A percentile compares a stretch with the other conserved stretches of the same genome.
Conservation (phyloP, 306 rosid genomes). For the Potentilla sterilis region DNA sequence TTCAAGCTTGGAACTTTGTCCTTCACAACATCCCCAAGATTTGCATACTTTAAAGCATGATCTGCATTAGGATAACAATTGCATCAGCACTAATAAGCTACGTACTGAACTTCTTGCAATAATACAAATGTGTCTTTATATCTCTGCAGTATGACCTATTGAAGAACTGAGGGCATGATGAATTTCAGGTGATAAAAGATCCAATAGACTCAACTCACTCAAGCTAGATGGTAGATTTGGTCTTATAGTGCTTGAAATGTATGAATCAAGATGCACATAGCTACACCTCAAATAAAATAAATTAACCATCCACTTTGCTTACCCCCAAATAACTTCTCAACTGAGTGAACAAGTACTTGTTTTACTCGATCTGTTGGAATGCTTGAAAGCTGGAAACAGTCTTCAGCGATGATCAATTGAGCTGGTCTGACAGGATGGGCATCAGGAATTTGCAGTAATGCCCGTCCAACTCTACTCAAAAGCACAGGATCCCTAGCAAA, state of each 20-base stretch:
- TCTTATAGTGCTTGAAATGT: not conserved
- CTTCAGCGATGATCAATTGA: constrained; percentile 65
- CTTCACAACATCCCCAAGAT: constrained; percentile 64
- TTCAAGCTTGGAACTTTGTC: constrained; percentile 68
- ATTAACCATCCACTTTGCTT: constrained; percentile 22
- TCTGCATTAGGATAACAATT: constrained; percentile 35
- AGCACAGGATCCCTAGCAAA: constrained; percentile 73
- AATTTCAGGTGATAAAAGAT: not conserved
- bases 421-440: constrained; percentile 45
- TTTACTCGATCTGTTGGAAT: constrained; percentile 46
- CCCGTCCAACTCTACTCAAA: constrained; percentile 63
- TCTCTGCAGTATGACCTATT: not conserved
- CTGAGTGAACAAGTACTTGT: constrained; percentile 40
- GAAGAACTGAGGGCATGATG: not conserved
- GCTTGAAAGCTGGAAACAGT: constrained; percentile 74
- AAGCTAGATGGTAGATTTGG: not conserved
- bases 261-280: not conserved
- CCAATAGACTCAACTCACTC: too few relatives aligned
- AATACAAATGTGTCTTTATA: not conserved
- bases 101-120: not conserved
- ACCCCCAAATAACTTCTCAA: constrained; percentile 75
- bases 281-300: not conserved
- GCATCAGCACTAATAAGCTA: constrained; percentile 1
- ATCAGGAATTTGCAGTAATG: constrained; percentile 49
- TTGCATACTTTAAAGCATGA: constrained; percentile 54